A percentile compares a stretch with the other conserved stretches of the same genome.
These are phyloP conservation scores for Hypoxylon crocopeplum DNA, from an alignment of 495 filamentous ascomycete species.

Conservation along the genomic window DNA sequence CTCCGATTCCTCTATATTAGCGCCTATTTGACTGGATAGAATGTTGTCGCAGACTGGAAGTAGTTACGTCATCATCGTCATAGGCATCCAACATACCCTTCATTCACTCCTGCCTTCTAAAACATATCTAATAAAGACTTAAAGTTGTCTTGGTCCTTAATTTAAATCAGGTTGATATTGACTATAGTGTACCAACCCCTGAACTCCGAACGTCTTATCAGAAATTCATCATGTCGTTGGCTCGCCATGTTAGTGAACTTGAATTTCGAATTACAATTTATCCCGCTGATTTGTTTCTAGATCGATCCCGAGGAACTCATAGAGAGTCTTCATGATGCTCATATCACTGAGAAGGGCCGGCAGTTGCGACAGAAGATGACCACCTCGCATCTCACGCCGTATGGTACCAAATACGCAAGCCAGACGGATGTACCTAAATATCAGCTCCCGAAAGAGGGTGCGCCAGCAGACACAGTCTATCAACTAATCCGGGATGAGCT, in stretches of 20 bases:
- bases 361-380: slow-evolving; percentile 50
- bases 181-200: neutral
- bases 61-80: slow-evolving; percentile 32
- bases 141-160: neutral
- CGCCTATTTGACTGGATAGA: slow-evolving; percentile 4
- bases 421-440: slow-evolving; percentile 71
- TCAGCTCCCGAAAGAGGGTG: slow-evolving; percentile 66
- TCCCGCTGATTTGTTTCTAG: slow-evolving; percentile 37
- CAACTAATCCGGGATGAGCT: slow-evolving; percentile 77
- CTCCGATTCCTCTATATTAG: too few relatives aligned
- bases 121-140: too few relatives aligned
- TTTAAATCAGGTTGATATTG: neutral
- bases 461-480: slow-evolving; percentile 67
- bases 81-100: slow-evolving; percentile 12
- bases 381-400: slow-evolving; percentile 65
- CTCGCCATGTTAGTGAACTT: slow-evolving; percentile 13
- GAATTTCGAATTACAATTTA: neutral
- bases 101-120: too few relatives aligned
- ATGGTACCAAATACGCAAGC: slow-evolving; percentile 67
- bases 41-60: neutral
- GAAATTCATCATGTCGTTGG: neutral
- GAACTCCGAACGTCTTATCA: too few relatives aligned
- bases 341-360: slow-evolving; percentile 48
- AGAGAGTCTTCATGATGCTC: slow-evolving; percentile 54
- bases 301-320: slow-evolving; percentile 70